These are phyloP conservation scores for Pythium monospermum DNA, from an alignment of 352 stramenopile species.

Conservation along the genomic window DNA sequence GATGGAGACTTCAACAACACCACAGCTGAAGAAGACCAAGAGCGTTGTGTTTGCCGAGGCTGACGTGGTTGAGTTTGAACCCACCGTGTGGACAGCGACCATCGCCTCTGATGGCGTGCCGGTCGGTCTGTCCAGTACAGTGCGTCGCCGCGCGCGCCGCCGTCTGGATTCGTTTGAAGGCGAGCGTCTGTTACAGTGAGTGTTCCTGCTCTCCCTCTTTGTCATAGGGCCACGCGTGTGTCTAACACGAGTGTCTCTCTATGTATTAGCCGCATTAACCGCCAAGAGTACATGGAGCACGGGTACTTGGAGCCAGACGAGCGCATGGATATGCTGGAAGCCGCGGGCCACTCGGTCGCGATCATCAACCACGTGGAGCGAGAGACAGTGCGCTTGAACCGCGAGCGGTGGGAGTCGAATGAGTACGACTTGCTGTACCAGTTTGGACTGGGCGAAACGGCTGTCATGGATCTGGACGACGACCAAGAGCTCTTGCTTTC, in stretches of 20 bases:
- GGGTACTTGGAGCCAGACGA: slow-evolving; percentile 77
- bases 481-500: slow-evolving; percentile 37
- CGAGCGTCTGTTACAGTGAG: slow-evolving; percentile 45
- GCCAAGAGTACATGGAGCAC: slow-evolving; percentile 80
- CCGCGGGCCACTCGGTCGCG: slow-evolving; percentile 52
- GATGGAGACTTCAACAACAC: neutral
- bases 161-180: slow-evolving; percentile 62
- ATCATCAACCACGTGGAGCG: slow-evolving; percentile 66
- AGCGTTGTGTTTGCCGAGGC: slow-evolving; percentile 53
- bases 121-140: slow-evolving; percentile 58
- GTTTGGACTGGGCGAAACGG: slow-evolving; percentile 62
- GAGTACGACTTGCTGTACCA: slow-evolving; percentile 84
- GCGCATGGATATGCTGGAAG: slow-evolving; percentile 69
- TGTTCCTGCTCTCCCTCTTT: neutral
- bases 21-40: neutral
- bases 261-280: slow-evolving; percentile 39
- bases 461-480: slow-evolving; percentile 59
- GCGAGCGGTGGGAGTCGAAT: slow-evolving; percentile 80
- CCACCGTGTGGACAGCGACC: slow-evolving; percentile 75
- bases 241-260: neutral
- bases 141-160: slow-evolving; percentile 59
- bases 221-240: neutral
- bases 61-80: slow-evolving; percentile 79
- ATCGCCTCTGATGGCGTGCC: slow-evolving; percentile 73
- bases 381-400: slow-evolving; percentile 68